Conservation (phyloP, 2,329 filamentous ascomycete genomes). For the Samsoniella hepiali region DNA sequence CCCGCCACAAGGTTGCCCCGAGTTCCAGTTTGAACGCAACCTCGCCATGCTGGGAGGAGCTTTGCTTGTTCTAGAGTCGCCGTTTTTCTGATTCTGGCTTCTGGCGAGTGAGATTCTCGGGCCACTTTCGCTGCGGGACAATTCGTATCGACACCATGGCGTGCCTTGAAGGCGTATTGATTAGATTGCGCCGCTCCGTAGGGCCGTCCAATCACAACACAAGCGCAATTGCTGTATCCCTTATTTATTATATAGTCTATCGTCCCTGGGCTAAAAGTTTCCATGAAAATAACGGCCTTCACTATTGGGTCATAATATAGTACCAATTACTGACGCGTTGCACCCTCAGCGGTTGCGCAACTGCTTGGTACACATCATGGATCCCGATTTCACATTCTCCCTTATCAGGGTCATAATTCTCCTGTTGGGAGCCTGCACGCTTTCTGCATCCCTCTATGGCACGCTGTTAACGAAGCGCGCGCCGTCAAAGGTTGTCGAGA, state of each 20-base stretch:
- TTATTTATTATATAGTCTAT: background rate
- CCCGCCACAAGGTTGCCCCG: background rate
- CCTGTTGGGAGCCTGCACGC: background rate
- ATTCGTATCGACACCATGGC: background rate
- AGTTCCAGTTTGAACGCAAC: conserved; percentile 2
- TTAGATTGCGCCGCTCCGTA: background rate
- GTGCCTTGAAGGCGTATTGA: background rate
- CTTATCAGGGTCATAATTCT: conserved; percentile 7
- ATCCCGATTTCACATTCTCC: background rate
- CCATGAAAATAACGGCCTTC: no score
- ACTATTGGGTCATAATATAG: background rate
- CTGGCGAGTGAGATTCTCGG: background rate
- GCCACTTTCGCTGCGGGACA: background rate
- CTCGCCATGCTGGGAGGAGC: background rate
- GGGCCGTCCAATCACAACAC: background rate
- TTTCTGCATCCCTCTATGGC: background rate
- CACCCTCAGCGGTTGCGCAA: background rate
- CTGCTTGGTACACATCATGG: background rate
- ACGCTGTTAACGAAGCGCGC: background rate
- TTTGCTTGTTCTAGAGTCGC: background rate
- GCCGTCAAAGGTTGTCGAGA: background rate
- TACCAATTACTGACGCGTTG: background rate
- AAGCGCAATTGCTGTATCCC: background rate
- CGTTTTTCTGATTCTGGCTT: background rate
- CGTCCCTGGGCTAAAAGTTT: background rate